These are phyloP conservation scores for Nigrospora sphaerica DNA, from an alignment of 2,329 filamentous ascomycete species.

Conservation along the genomic window DNA sequence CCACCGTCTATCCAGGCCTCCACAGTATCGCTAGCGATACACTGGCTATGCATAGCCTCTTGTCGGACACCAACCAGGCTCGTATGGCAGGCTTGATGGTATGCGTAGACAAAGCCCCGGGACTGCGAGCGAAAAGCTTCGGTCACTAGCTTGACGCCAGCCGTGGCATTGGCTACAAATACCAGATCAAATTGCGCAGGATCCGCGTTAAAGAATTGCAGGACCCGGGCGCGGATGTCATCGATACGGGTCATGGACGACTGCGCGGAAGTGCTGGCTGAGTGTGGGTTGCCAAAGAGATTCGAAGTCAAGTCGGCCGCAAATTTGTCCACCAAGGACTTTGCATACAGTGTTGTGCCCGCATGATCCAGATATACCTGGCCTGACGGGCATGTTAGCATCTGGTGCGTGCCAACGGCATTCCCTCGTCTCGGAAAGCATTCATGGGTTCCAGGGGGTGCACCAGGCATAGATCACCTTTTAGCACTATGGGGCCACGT, in stretches of 20 bases:
- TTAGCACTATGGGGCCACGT: slow-evolving; percentile 36
- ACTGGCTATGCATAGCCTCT: slow-evolving; percentile 56
- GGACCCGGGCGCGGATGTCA: slow-evolving; percentile 60
- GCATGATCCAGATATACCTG: slow-evolving; percentile 88
- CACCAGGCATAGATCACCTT: slow-evolving; percentile 37
- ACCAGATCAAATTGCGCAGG: slow-evolving; percentile 76
- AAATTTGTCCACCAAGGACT: slow-evolving; percentile 74
- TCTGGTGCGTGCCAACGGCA: too few relatives aligned
- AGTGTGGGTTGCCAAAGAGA: slow-evolving; percentile 89
- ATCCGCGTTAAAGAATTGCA: slow-evolving; percentile 75
- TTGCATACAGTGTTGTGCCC: slow-evolving; percentile 79
- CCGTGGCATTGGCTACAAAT: slow-evolving; percentile 56
- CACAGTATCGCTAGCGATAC: slow-evolving; percentile 60
- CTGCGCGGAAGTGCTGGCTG: slow-evolving; percentile 74
- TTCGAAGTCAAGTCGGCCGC: slow-evolving; percentile 69
- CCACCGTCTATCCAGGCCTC: slow-evolving; percentile 52
- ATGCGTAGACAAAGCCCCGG: slow-evolving; percentile 72
- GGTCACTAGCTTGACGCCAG: slow-evolving; percentile 56
- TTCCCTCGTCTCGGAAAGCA: neutral
- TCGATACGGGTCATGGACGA: slow-evolving; percentile 69
- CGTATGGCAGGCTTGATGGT: slow-evolving; percentile 80
- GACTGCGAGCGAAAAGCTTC: slow-evolving; percentile 66
- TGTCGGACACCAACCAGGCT: slow-evolving; percentile 78
- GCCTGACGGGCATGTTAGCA: slow-evolving; percentile 35
- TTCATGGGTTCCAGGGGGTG: neutral